Base-by-base conservation (phyloP, 192 early-diverging fungal species). In the Dissophora ornata region DNA sequence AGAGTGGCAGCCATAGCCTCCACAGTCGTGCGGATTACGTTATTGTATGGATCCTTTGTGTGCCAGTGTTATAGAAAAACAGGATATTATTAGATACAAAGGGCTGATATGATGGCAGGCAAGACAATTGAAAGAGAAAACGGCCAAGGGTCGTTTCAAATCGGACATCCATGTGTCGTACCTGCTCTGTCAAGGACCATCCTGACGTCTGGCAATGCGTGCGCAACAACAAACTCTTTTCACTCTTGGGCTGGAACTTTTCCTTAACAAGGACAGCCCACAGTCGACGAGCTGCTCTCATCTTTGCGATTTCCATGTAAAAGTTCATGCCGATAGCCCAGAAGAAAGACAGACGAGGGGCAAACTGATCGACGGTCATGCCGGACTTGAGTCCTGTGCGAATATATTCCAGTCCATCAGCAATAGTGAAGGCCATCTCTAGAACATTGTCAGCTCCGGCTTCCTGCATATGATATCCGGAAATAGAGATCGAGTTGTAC, bases 401-500 rank as follows among this genome's bases (percentile, higher is more conserved):
- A 38, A 88, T 88, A 57, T 93, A 95, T 71, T 96, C 92, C 57
- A 96, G 69, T 30, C 94, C 94, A 69, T 96, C 94, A 24, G 94
- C 94, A 56, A 96, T 90, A 2, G 94, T 96, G 75, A 96, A 96
- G n/a, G 94, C 93, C 54, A 93, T 84, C 81, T 96, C 94, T 24
- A 95, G 86, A n/a, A 91, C 91, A 61, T 89, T 90, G 68, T 96
- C 89, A 29, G 93, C 94, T 29, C 94, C 94, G 30, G 94, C 93
- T 69, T 96, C 94, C 79, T 96, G 94, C 85, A 96, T 92, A 66
- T 96, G 94, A 75, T 96, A 96, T 40, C 94, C 94, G 4, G 94
- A 96, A 56, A 96, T 96, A n/a, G 94, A 96, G 65, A 96, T 96
- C 52, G 93, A 95, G 86, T 96, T 96, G 84, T 95, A 96, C 81